Percentiles rank a stretch among this genome's conserved stretches.
Conservation (phyloP, 2,329 filamentous ascomycete species). For the Ustulina deusta region DNA sequence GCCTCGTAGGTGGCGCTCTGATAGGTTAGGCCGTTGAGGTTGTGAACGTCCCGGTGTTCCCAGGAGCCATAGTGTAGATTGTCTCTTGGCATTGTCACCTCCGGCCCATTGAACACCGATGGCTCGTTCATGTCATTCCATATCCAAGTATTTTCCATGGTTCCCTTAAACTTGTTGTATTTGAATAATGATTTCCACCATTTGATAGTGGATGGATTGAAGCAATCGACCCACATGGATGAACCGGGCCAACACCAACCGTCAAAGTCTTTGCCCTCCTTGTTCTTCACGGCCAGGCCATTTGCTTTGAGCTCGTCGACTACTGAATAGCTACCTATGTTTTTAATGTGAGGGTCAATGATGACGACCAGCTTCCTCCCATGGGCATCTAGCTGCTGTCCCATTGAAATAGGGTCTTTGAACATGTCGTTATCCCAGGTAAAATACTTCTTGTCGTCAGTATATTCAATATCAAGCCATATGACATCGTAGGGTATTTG, state of each 20-base stretch:
- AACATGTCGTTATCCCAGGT: constrained; percentile 95
- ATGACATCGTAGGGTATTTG: constrained; percentile 98
- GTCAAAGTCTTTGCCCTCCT: constrained; percentile 88
- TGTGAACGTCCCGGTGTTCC: constrained; percentile 98
- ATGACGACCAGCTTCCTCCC: constrained; percentile 93
- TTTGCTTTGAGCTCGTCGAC: constrained; percentile 86
- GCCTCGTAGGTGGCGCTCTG: constrained; percentile 94
- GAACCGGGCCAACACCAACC: constrained; percentile 99
- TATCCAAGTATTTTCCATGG: constrained; percentile 86
- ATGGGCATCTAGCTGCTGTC: constrained; percentile 84
- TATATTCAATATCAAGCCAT: constrained; percentile 98
- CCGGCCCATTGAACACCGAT: constrained; percentile 97
- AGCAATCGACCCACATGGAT: constrained; percentile 95
- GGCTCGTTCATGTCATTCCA: constrained; percentile 99
- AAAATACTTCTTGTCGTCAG: constrained; percentile 97
- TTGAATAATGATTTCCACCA: constrained; percentile 95
- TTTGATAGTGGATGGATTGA: constrained; percentile 88
- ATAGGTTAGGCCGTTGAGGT: constrained; percentile 94
- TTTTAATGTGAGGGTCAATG: constrained; percentile 98
- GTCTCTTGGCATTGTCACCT: constrained; percentile 99
- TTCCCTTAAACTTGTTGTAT: constrained; percentile 88
- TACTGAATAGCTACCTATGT: constrained; percentile 80
- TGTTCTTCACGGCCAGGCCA: constrained; percentile 87
- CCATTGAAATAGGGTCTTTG: constrained; percentile 86
- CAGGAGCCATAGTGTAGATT: constrained; percentile 91